Base-by-base conservation (phyloP, 148 eudicot species). In the Polygonum maritimum region DNA sequence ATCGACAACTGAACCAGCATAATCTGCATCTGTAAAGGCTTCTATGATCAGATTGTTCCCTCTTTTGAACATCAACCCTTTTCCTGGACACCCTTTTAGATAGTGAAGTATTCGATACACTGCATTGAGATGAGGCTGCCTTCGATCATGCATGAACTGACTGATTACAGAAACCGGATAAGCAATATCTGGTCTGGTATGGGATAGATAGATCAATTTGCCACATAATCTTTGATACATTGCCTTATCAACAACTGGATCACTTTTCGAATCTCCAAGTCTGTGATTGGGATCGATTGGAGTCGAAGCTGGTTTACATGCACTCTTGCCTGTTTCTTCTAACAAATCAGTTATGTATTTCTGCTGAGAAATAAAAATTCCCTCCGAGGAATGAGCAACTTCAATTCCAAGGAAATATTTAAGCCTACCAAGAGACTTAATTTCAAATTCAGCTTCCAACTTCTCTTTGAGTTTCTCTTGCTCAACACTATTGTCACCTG, bases 401-500 rank as follows among this genome's bases (percentile, higher is more conserved):
- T 74, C 73, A 38, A 69, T 54, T 15, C 47, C 73, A 36, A 73
- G 38, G 41, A 73, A 73, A 22, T 73, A 73, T 35, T 48, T 73
- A 2, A 73, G 35, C 18, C 52, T 73, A 5, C 75, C 75, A 5
- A 48, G 38, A 0, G 19, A 15, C 55, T 73, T 73, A 1, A 73
- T 45, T 11, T 73, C 16, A 48, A 73, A 73, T 33, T 48, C 58
- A 15, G 58, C 3, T 54, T 54, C 58, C 5, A 54, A 54, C 21
- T 54, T 54, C 5, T 7, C n/a, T 21, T 54, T 54, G 21, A 54
- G 58, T 3, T 54, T 54, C 58, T 54, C 58, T 1, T 54, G 58
- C 16, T 54, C 58, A 8, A 4, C 21, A 16, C n/a, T 54, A 12
- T 54, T 54, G 58, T 54, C 58, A 18, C 58, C 21, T 15, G 4